Percentiles rank a stretch among this genome's conserved stretches.
phyloP scores from a whole-genome alignment of 2,329 filamentous ascomycete genomes.

The Paecilomyces sp. region DNA sequence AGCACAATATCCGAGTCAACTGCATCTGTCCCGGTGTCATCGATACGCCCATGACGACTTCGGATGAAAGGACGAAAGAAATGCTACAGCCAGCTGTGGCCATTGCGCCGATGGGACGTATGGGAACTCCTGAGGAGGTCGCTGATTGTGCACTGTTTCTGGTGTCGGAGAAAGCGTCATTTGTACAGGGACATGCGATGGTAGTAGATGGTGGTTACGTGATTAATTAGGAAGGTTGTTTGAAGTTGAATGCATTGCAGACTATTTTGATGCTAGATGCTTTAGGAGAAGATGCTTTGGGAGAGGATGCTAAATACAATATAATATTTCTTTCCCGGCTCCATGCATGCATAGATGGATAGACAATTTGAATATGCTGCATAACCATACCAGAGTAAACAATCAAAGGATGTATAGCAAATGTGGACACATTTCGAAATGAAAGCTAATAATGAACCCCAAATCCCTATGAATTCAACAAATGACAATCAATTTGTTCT shows the following conservation, averaged over 20 bases:
- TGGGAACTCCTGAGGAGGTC: slow-evolving; percentile 45
- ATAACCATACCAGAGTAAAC: too few species aligned
- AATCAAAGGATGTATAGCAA: too few species aligned
- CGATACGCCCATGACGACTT: slow-evolving; percentile 42
- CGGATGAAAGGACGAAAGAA: slow-evolving; percentile 31
- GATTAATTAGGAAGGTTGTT: slow-evolving; percentile 22
- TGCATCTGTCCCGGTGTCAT: slow-evolving; percentile 37
- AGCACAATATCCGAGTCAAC: slow-evolving; percentile 24
- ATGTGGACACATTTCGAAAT: too few species aligned
- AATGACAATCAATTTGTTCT: not conserved
- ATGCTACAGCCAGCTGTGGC: slow-evolving; percentile 36
- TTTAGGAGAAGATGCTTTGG: too few species aligned
- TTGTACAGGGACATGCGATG: slow-evolving; percentile 46
- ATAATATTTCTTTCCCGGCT: too few species aligned
- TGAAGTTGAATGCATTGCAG: not conserved
- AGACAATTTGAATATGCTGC: too few species aligned
- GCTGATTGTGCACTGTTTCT: slow-evolving; percentile 46
- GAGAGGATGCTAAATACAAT: too few species aligned
- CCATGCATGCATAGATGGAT: too few species aligned
- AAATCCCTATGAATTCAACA: not conserved
- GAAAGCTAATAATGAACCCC: too few species aligned
- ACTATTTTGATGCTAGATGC: not conserved
- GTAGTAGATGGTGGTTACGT: slow-evolving; percentile 50
- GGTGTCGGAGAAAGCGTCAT: slow-evolving; percentile 43
- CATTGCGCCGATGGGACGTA: slow-evolving; percentile 46